Conservation (phyloP, 768 basidiomycete genomes). For the Agrocybe chaxingu region DNA sequence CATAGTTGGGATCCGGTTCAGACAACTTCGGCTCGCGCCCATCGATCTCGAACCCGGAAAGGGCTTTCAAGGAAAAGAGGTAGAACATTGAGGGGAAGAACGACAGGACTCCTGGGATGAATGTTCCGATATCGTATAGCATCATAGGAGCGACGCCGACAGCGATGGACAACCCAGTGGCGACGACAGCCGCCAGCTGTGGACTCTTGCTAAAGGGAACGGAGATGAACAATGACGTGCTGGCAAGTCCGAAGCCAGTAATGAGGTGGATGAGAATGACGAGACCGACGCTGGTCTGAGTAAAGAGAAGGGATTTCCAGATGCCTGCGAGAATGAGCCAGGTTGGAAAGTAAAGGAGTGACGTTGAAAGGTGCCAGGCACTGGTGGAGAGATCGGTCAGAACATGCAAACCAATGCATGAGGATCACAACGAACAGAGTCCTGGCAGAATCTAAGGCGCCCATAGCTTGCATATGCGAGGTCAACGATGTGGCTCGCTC, state of each 20-base stretch:
- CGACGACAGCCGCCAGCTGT: conserved; percentile 63
- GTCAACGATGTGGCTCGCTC: conserved; percentile 67
- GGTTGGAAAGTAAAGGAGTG: conserved; percentile 66
- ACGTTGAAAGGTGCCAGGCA: conserved; percentile 66
- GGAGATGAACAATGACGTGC: conserved; percentile 69
- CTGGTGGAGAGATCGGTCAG: conserved; percentile 29
- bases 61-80: conserved; percentile 63
- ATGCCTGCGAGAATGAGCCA: conserved; percentile 68
- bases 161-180: conserved; percentile 63
- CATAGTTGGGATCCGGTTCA: conserved; percentile 55
- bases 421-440: conserved; percentile 7
- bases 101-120: conserved; percentile 44
- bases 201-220: conserved; percentile 71
- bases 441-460: conserved; percentile 66
- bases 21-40: conserved; percentile 48
- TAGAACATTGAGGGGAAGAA: conserved; percentile 73
- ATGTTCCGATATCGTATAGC: conserved; percentile 46
- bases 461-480: conserved; percentile 78
- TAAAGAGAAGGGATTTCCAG: conserved; percentile 68
- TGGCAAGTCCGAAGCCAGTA: conserved; percentile 61
- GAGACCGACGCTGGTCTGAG: conserved; percentile 53
- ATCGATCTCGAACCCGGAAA: conserved; percentile 65
- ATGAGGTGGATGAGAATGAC: conserved; percentile 64
- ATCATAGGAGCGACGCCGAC: conserved; percentile 49
- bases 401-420: not conserved